phyloP scores from a whole-genome alignment of 768 basidiomycete genomes.

The Rhizopogon roseolus region DNA sequence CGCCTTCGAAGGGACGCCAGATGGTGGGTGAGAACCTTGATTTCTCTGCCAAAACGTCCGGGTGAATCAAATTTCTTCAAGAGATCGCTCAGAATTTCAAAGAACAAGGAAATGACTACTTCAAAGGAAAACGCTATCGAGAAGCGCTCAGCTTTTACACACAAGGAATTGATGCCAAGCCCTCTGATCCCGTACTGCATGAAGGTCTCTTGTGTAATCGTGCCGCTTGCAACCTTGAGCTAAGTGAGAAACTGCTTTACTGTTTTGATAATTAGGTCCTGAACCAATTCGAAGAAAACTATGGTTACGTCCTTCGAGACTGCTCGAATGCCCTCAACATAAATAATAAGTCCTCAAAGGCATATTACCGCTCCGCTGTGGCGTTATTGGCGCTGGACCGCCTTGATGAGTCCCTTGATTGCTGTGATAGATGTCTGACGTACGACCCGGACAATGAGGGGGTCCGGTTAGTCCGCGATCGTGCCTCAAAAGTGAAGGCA shows the following conservation, averaged over 20 bases:
- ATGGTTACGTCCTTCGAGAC: slow-evolving; percentile 81
- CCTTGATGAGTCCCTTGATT: slow-evolving; percentile 79
- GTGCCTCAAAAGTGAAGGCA: slow-evolving; percentile 39
- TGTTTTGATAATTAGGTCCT: background rate
- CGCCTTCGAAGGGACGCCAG: slow-evolving; percentile 84
- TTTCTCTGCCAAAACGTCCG: background rate
- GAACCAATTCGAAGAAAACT: slow-evolving; percentile 59
- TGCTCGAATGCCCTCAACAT: slow-evolving; percentile 65
- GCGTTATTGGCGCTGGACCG: slow-evolving; percentile 74
- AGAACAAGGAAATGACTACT: slow-evolving; percentile 93
- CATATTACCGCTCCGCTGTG: slow-evolving; percentile 78
- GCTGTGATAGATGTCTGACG: slow-evolving; percentile 62
- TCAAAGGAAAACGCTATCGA: slow-evolving; percentile 77
- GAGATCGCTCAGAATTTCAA: slow-evolving; percentile 93
- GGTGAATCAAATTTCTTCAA: slow-evolving; percentile 23
- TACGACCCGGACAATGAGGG: slow-evolving; percentile 56
- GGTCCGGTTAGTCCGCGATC: slow-evolving; percentile 45
- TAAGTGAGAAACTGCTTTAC: slow-evolving; percentile 45
- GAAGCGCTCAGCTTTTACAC: slow-evolving; percentile 90
- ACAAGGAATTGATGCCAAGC: slow-evolving; percentile 83
- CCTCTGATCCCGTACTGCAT: slow-evolving; percentile 50
- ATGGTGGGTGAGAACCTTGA: slow-evolving; percentile 60
- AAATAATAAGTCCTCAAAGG: slow-evolving; percentile 72
- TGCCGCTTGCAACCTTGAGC: slow-evolving; percentile 89
- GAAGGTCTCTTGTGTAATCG: slow-evolving; percentile 83